phyloP scores from a whole-genome alignment of 2,329 filamentous ascomycete genomes.

The Malbranchea cinnamomea region DNA sequence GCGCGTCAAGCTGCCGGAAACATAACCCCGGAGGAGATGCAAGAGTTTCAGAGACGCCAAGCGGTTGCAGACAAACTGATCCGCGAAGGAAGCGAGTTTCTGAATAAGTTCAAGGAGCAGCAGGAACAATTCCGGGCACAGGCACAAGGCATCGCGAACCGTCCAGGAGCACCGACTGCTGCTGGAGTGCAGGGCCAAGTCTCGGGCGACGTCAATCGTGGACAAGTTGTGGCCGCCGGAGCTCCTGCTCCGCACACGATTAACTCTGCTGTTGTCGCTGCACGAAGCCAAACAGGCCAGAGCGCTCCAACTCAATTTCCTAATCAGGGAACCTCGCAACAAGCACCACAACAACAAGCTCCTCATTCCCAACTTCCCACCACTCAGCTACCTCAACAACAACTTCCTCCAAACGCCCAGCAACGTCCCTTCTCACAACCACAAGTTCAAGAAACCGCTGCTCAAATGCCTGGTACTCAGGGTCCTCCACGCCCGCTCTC shows the following conservation, averaged over 20 bases:
- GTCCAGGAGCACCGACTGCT: conserved; percentile 11
- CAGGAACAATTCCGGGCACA: conserved; percentile 30
- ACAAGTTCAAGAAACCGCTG: conserved; percentile 18
- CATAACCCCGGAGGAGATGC: conserved; percentile 27
- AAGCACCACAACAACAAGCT: conserved; percentile 9
- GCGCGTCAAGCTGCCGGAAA: conserved; percentile 25
- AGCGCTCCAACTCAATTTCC: conserved; percentile 20
- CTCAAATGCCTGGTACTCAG: conserved; percentile 18
- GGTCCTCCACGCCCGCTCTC: conserved; percentile 29
- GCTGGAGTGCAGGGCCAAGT: conserved; percentile 18
- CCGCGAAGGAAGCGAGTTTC: conserved; percentile 31
- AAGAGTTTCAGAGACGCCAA: conserved; percentile 29
- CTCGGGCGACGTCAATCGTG: conserved; percentile 5
- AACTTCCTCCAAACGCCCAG: conserved; percentile 13
- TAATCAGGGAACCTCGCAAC: conserved; percentile 18
- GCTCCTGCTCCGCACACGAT: conserved; percentile 32
- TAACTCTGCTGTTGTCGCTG: conserved; percentile 33
- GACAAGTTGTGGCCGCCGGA: conserved; percentile 11
- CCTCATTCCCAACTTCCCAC: conserved; percentile 9
- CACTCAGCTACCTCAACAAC: conserved; percentile 14
- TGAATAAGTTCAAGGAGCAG: conserved; percentile 34
- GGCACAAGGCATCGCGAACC: conserved; percentile 5
- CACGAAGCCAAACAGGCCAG: conserved; percentile 25
- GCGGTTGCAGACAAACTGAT: conserved; percentile 25
- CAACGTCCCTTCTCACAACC: conserved; percentile 19